These are phyloP conservation scores for Pharnaceum exiguum DNA, from an alignment of 148 eudicot species.

Conservation along the genomic window DNA sequence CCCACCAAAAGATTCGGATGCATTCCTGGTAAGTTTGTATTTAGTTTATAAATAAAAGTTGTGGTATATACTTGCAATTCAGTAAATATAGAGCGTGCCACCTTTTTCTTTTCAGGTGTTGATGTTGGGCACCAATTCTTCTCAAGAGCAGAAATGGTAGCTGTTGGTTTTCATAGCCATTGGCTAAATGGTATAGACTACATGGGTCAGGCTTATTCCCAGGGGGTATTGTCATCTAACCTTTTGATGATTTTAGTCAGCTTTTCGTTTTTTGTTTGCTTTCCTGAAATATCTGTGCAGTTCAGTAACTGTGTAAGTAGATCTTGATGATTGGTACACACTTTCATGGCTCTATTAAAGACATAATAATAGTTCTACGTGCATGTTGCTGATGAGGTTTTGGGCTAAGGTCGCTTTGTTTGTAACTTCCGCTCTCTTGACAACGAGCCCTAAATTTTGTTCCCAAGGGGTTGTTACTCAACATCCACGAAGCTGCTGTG, in stretches of 20 bases:
- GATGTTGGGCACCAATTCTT: conserved; percentile 92
- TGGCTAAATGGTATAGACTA: conserved; percentile 93
- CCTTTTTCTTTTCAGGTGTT: conserved; percentile 46
- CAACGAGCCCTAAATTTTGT: no score
- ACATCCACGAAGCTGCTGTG: no score
- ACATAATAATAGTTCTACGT: no score
- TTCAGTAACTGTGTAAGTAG: neutral
- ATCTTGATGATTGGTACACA: neutral
- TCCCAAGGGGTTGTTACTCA: no score
- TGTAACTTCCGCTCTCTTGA: no score
- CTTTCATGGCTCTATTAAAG: no score
- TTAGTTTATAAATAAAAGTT: neutral
- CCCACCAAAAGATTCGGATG: conserved; percentile 50
- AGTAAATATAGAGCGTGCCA: neutral
- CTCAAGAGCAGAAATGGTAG: conserved; percentile 91
- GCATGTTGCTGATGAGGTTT: no score
- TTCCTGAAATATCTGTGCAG: neutral
- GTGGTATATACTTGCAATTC: neutral
- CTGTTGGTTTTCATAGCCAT: conserved; percentile 75
- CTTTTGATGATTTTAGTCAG: neutral
- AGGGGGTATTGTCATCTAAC: conserved; percentile 26
- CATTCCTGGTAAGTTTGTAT: conserved; percentile 61
- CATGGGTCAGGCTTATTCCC: conserved; percentile 35
- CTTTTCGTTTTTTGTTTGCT: neutral
- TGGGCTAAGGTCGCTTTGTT: no score